Percentiles rank a stretch among this genome's conserved stretches.
Conservation (phyloP, 2,329 filamentous ascomycete genomes). For the Colletotrichum acutatum region DNA sequence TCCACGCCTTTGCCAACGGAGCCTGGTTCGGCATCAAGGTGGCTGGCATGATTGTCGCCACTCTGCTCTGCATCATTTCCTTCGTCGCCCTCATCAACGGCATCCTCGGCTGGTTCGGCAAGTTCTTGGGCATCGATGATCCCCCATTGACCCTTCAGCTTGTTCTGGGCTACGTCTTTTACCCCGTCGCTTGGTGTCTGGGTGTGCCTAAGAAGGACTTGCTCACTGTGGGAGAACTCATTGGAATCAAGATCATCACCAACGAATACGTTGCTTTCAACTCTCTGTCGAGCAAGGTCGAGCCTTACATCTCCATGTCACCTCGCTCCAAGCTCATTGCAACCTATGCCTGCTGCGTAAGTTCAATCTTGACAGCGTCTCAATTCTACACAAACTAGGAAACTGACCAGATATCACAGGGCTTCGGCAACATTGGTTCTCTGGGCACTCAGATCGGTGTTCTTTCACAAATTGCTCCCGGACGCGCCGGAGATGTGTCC, state of each 20-base stretch:
- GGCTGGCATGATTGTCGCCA: conserved; percentile 78
- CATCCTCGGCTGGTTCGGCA: conserved; percentile 78
- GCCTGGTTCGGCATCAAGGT: conserved; percentile 82
- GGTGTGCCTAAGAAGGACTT: conserved; percentile 59
- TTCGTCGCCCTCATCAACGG: conserved; percentile 75
- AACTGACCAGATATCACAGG: background rate
- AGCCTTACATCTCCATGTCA: conserved; percentile 31
- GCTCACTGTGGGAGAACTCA: conserved; percentile 22
- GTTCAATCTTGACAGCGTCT: background rate
- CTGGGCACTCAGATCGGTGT: conserved; percentile 31
- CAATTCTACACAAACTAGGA: background rate
- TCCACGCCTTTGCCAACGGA: conserved; percentile 80
- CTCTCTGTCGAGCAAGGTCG: conserved; percentile 23
- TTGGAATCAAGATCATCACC: conserved; percentile 28
- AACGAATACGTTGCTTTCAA: conserved; percentile 30
- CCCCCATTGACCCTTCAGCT: conserved; percentile 70
- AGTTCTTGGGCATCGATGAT: conserved; percentile 73
- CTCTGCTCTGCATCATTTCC: conserved; percentile 78
- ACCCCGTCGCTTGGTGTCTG: conserved; percentile 77
- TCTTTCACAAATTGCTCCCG: conserved; percentile 29
- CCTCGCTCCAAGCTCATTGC: conserved; percentile 26
- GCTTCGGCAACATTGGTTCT: conserved; percentile 27
- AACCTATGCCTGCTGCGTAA: conserved; percentile 29
- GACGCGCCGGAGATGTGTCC: conserved; percentile 23
- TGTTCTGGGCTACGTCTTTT: conserved; percentile 78